Conservation (phyloP, 2,329 filamentous ascomycete species). For the Rutstroemia sp. region DNA sequence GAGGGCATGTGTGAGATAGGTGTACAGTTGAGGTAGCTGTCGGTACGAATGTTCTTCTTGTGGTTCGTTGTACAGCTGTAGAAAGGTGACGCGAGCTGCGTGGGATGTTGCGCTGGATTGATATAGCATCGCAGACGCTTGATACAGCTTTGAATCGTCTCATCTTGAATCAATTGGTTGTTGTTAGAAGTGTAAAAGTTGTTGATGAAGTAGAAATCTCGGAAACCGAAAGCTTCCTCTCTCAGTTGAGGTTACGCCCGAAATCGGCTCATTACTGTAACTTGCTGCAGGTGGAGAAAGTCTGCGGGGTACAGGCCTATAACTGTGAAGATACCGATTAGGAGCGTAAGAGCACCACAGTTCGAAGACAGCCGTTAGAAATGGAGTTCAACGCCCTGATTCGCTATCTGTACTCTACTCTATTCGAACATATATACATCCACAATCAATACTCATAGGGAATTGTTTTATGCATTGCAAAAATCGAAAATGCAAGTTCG, state of each 20-base stretch:
- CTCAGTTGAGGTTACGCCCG: background rate
- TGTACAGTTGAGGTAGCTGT: conserved; percentile 3
- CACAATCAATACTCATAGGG: background rate
- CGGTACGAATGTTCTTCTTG: conserved; percentile 5
- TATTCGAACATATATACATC: conserved; percentile 21
- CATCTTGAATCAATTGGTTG: conserved; percentile 23
- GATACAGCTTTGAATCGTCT: conserved; percentile 25
- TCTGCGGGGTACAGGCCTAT: background rate
- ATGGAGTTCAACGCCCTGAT: background rate
- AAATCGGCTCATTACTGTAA: background rate
- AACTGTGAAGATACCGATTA: too few relatives aligned
- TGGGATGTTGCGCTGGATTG: conserved; percentile 8
- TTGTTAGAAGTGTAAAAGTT: conserved; percentile 1
- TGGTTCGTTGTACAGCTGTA: conserved; percentile 17
- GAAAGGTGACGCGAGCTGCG: conserved; percentile 19
- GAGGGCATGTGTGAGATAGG: conserved; percentile 4
- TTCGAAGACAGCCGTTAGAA: too few relatives aligned
- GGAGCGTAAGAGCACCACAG: too few relatives aligned
- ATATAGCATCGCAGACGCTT: conserved; percentile 15
- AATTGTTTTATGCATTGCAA: background rate
- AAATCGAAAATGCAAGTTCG: conserved; percentile 2
- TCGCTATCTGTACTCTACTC: conserved; percentile 9
- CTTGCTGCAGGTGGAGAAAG: background rate
- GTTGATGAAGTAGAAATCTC: conserved; percentile 5
- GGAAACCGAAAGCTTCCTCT: conserved; percentile 9